Conservation (phyloP, 768 basidiomycete genomes). For the Agaricus subrufescens region DNA sequence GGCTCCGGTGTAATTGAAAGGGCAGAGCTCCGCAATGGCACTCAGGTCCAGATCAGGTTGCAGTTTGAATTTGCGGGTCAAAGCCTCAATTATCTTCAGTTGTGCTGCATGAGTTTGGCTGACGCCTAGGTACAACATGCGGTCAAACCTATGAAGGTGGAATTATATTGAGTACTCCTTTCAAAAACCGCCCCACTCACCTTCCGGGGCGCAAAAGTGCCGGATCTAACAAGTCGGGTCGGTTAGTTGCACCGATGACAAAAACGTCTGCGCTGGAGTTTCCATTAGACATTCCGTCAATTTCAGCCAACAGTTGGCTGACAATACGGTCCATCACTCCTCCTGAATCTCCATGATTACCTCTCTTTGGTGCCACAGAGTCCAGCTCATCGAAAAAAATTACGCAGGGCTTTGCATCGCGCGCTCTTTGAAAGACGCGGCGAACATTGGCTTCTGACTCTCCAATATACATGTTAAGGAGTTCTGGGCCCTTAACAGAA, state of each 20-base stretch:
- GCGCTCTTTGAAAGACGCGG: slow-evolving; percentile 82
- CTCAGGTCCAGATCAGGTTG: slow-evolving; percentile 61
- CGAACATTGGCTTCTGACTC: slow-evolving; percentile 98
- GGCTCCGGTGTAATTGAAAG: slow-evolving; percentile 94
- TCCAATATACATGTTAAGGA: slow-evolving; percentile 98
- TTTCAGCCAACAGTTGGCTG: slow-evolving; percentile 87
- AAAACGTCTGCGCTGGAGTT: slow-evolving; percentile 70
- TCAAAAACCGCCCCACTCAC: slow-evolving; percentile 30
- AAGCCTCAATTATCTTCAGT: slow-evolving; percentile 77
- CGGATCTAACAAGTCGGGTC: slow-evolving; percentile 88
- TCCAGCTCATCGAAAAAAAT: slow-evolving; percentile 98
- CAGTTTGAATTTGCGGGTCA: slow-evolving; percentile 90
- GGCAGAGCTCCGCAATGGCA: slow-evolving; percentile 65
- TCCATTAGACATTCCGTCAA: slow-evolving; percentile 82
- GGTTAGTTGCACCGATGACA: slow-evolving; percentile 94
- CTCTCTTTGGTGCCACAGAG: slow-evolving; percentile 90
- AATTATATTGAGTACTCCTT: not conserved
- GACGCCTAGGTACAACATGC: slow-evolving; percentile 94
- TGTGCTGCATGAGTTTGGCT: slow-evolving; percentile 84
- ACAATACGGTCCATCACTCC: slow-evolving; percentile 99
- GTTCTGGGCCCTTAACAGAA: slow-evolving; percentile 94
- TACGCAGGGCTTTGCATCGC: slow-evolving; percentile 91
- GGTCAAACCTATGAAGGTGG: slow-evolving; percentile 73
- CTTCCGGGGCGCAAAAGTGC: slow-evolving; percentile 86
- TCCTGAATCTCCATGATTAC: slow-evolving; percentile 93